Evolutionary conservation across 192 early-diverging fungal genomes (phyloP).

Genomic region (Backusella sp.): DNA sequence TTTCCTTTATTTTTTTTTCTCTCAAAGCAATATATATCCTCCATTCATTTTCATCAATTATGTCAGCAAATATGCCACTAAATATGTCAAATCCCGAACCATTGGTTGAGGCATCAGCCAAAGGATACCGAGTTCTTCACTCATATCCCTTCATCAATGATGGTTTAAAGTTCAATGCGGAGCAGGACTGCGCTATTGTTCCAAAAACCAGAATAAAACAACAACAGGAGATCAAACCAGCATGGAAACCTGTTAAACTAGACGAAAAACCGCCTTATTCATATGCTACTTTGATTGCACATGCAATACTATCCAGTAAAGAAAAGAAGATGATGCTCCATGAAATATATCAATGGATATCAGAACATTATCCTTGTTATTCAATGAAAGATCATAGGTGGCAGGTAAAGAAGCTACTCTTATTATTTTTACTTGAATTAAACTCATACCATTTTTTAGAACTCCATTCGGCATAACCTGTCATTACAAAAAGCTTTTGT

Average conservation of each 20-base stretch:
- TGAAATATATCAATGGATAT: conserved; percentile 84
- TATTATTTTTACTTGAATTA: neutral
- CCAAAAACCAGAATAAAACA: neutral
- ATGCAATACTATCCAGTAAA: conserved; percentile 68
- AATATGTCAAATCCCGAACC: neutral
- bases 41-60: neutral
- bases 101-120: neutral
- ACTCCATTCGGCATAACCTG: conserved; percentile 88
- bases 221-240: neutral
- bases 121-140: neutral
- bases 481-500: conserved; percentile 80
- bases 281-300: conserved; percentile 80
- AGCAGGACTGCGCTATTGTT: neutral
- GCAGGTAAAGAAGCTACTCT: conserved; percentile 59
- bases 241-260: conserved; percentile 32
- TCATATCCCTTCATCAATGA: conserved; percentile 2
- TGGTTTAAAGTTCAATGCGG: neutral
- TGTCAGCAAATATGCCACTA: neutral
- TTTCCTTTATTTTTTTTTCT: neutral
- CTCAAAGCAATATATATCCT: neutral
- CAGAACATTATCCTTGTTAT: conserved; percentile 69
- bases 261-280: conserved; percentile 67
- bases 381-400: conserved; percentile 66
- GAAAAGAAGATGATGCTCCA: conserved; percentile 64
- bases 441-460: conserved; percentile 45